A percentile compares a stretch with the other conserved stretches of the same genome.
These are phyloP conservation scores for Tillandsia fasciculata DNA, from an alignment of 176 grass and related monocot genomes.

Conservation along the genomic window DNA sequence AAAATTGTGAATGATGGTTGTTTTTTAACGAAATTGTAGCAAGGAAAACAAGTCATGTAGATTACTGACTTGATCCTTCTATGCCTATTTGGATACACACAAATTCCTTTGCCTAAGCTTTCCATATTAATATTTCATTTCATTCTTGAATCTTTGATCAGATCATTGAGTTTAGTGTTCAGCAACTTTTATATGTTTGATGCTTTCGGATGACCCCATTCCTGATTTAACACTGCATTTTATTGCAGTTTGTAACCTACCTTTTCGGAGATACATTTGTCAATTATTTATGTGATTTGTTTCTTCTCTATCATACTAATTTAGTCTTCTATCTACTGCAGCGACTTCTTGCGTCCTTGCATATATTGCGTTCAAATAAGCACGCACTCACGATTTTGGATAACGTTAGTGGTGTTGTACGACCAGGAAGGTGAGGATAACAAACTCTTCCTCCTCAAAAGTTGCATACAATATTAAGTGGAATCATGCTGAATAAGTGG, in stretches of 20 bases:
- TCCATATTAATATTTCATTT: not conserved
- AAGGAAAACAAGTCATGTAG: too few species aligned
- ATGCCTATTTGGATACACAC: too few species aligned
- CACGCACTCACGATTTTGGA: conserved; percentile 51
- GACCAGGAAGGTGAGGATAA: conserved; percentile 55
- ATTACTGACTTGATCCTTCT: too few species aligned
- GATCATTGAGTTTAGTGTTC: not conserved
- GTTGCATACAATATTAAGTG: not conserved
- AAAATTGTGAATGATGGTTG: too few species aligned
- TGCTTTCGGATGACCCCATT: not conserved
- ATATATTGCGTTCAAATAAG: conserved; percentile 31
- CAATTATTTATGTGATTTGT: not conserved
- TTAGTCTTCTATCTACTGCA: not conserved
- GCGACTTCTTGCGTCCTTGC: conserved; percentile 36
- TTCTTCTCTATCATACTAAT: not conserved
- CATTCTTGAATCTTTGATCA: not conserved
- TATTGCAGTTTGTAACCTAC: not conserved
- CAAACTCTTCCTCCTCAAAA: not conserved
- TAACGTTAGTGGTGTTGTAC: conserved; percentile 36
- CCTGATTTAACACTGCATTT: not conserved
- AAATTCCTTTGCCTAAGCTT: too few species aligned
- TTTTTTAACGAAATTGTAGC: too few species aligned
- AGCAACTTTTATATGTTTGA: not conserved
- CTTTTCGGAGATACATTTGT: not conserved
- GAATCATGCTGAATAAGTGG: not conserved